A percentile compares a stretch with the other conserved stretches of the same genome.
Conservation (phyloP, 2,329 filamentous ascomycete genomes). For the Colletotrichum euphorbiae region DNA sequence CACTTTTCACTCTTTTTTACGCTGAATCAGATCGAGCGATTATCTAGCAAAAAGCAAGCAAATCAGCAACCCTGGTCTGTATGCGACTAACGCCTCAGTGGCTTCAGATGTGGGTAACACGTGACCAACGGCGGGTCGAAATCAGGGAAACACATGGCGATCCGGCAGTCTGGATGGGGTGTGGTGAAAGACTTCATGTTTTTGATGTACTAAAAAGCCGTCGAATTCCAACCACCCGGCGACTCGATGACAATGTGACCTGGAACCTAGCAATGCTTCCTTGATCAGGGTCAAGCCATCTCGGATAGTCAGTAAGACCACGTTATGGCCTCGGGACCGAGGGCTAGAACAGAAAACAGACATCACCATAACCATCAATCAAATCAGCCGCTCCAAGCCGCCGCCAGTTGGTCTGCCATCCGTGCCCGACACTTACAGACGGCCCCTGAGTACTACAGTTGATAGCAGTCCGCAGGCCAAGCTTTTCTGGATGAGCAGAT, state of each 20-base stretch:
- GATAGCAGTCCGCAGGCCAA: constrained; percentile 11
- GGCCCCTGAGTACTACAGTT: constrained; percentile 11
- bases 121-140: not conserved
- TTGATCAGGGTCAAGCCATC: not conserved
- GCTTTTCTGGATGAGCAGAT: constrained; percentile 26
- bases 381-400: not conserved
- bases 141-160: constrained; percentile 25
- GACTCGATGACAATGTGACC: too few species aligned
- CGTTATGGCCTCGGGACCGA: not conserved
- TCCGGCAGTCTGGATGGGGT: constrained; percentile 24
- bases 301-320: not conserved
- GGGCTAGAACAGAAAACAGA: not conserved
- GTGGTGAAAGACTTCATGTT: constrained; percentile 5
- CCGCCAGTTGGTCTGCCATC: constrained; percentile 13
- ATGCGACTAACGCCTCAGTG: constrained; percentile 9
- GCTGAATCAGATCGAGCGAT: too few species aligned
- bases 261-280: not conserved
- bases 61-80: too few species aligned
- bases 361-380: not conserved
- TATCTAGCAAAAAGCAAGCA: too few species aligned
- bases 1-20: too few species aligned
- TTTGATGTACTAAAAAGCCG: not conserved
- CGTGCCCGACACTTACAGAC: constrained; percentile 22
- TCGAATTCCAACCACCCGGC: not conserved
- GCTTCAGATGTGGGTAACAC: constrained; percentile 13